phyloP scores from a whole-genome alignment of 768 basidiomycete genomes.

The Leccinum arenicola region DNA sequence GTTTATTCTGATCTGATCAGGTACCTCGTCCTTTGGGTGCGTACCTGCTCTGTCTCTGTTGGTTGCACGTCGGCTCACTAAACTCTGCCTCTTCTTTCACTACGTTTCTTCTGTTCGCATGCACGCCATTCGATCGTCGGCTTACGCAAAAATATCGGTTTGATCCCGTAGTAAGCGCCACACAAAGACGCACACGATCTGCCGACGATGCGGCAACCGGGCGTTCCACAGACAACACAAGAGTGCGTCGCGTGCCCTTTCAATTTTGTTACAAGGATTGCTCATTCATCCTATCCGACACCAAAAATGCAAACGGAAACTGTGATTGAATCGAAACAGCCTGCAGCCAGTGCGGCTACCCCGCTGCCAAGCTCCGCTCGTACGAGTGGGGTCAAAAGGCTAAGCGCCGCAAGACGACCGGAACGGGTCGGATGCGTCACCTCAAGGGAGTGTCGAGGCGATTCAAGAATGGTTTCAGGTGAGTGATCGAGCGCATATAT shows the following conservation, averaged over 20 bases:
- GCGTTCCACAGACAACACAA: slow-evolving; percentile 99
- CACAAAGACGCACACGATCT: slow-evolving; percentile 96
- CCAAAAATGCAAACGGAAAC: not conserved
- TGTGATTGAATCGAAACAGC: slow-evolving; percentile 41
- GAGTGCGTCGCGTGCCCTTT: slow-evolving; percentile 53
- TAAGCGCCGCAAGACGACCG: slow-evolving; percentile 99
- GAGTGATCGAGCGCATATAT: not conserved
- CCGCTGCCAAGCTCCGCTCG: slow-evolving; percentile 90
- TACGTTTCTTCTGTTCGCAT: not conserved
- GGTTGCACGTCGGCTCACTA: not conserved
- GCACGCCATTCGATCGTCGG: not conserved
- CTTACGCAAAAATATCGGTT: not conserved
- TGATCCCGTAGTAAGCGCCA: slow-evolving; percentile 75
- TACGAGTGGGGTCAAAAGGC: slow-evolving; percentile 99
- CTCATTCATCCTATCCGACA: not conserved
- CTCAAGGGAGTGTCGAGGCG: slow-evolving; percentile 89
- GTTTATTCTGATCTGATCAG: slow-evolving; percentile 39
- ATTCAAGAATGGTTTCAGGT: slow-evolving; percentile 99
- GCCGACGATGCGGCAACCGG: slow-evolving; percentile 93
- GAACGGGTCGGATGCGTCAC: slow-evolving; percentile 93
- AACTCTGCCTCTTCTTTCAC: too few species aligned
- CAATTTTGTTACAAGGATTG: not conserved
- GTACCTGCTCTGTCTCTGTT: slow-evolving; percentile 32
- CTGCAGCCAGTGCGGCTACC: slow-evolving; percentile 96
- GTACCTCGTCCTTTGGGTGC: slow-evolving; percentile 95